Evolutionary conservation across 805 yeast genomes (phyloP).

Genomic region (Metschnikowia peoriensis): DNA sequence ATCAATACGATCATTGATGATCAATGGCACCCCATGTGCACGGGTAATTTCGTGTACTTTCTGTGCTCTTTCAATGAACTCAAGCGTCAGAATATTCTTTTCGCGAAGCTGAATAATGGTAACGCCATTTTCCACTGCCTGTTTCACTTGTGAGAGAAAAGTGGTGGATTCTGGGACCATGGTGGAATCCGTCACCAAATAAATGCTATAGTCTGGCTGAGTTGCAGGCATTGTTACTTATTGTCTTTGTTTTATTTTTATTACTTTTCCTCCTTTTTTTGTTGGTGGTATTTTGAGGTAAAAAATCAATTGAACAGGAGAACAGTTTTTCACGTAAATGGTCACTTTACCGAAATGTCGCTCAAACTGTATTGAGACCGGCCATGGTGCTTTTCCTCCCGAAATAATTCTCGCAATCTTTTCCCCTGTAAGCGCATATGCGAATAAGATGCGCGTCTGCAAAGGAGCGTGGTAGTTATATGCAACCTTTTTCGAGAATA

Average conservation of each 20-base stretch:
- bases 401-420: slow-evolving; percentile 11
- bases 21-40: slow-evolving; percentile 62
- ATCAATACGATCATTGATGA: slow-evolving; percentile 84
- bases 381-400: background rate
- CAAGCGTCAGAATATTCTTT: slow-evolving; percentile 65
- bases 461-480: background rate
- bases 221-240: background rate
- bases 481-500: background rate
- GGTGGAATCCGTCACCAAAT: slow-evolving; percentile 77
- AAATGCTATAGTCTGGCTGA: slow-evolving; percentile 39
- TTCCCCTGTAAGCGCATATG: slow-evolving; percentile 17
- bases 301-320: background rate
- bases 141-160: slow-evolving; percentile 59
- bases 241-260: too few species aligned
- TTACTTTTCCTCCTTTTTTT: too few species aligned
- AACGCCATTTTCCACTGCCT: slow-evolving; percentile 67
- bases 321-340: background rate
- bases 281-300: too few species aligned
- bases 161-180: slow-evolving; percentile 62
- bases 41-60: slow-evolving; percentile 62
- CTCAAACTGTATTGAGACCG: background rate
- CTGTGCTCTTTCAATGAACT: slow-evolving; percentile 61
- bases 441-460: background rate
- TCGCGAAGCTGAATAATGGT: slow-evolving; percentile 85
- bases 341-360: too few species aligned